Percentiles rank a stretch among this genome's conserved stretches.
Evolutionary conservation across 177 flowering plant genomes (phyloP).

Genomic region (Viscum album): DNA sequence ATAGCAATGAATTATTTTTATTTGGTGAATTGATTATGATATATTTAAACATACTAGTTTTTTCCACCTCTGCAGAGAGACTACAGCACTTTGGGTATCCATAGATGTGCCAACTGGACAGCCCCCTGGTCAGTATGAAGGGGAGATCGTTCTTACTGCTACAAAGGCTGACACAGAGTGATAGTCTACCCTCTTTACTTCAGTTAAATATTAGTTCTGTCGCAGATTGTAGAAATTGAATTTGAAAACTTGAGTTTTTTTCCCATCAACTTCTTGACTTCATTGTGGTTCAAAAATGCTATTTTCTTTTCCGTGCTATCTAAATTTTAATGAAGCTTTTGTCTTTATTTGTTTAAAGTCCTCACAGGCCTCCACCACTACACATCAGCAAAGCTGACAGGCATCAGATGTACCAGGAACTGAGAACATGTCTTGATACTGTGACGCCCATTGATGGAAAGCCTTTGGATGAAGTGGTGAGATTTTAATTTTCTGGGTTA

Average conservation of each 20-base stretch:
- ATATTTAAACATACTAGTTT: conserved; percentile 8
- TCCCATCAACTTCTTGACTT: too few species aligned
- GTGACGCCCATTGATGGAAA: conserved; percentile 53
- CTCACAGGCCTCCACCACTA: conserved; percentile 41
- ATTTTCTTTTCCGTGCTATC: too few species aligned
- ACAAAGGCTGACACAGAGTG: conserved; percentile 56
- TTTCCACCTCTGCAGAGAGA: conserved; percentile 53
- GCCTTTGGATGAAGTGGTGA: conserved; percentile 55
- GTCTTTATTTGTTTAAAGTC: conserved; percentile 14
- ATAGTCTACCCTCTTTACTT: conserved; percentile 27
- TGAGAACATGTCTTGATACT: conserved; percentile 48
- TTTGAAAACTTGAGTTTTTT: too few species aligned
- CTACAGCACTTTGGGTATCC: conserved; percentile 77
- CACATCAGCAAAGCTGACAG: conserved; percentile 46
- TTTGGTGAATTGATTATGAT: not conserved
- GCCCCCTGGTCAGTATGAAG: conserved; percentile 86
- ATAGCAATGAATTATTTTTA: not conserved
- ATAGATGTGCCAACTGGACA: conserved; percentile 69
- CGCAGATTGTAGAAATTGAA: not conserved
- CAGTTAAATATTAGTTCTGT: conserved; percentile 20
- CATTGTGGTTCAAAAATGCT: not conserved
- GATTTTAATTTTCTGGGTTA: conserved; percentile 11
- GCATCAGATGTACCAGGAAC: conserved; percentile 44
- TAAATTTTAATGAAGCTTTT: conserved; percentile 2
- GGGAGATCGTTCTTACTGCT: conserved; percentile 69